Percentiles rank a stretch among this genome's conserved stretches.
These are phyloP conservation scores for Suhomyces atakaporum DNA, from an alignment of 1,139 yeast species.

Conservation along the genomic window DNA sequence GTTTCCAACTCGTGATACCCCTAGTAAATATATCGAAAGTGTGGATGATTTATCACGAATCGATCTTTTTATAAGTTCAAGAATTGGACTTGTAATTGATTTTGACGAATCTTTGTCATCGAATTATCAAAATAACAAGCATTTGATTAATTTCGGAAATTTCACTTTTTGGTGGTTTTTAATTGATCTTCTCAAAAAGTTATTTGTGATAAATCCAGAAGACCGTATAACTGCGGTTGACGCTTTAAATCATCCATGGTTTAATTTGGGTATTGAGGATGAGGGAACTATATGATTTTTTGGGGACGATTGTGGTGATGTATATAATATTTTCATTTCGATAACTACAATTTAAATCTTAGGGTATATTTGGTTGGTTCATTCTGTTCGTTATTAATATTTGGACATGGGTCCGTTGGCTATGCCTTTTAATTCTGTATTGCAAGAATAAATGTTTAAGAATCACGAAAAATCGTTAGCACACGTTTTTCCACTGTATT, in stretches of 20 bases:
- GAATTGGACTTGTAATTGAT: slow-evolving; percentile 45
- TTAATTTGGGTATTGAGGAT: slow-evolving; percentile 71
- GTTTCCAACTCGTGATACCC: slow-evolving; percentile 40
- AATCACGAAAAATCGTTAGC: too few species aligned
- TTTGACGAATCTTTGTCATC: slow-evolving; percentile 42
- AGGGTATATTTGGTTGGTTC: slow-evolving; percentile 2
- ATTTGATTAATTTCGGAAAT: slow-evolving; percentile 47
- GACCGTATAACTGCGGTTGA: slow-evolving; percentile 66
- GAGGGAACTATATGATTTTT: slow-evolving; percentile 53
- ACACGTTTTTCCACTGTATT: too few species aligned
- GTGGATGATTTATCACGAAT: slow-evolving; percentile 56
- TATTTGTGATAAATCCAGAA: slow-evolving; percentile 65
- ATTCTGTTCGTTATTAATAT: slow-evolving; percentile 6
- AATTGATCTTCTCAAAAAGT: slow-evolving; percentile 61
- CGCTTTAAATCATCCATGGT: slow-evolving; percentile 78
- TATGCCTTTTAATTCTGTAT: slow-evolving; percentile 1
- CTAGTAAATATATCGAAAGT: slow-evolving; percentile 50
- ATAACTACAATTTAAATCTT: slow-evolving; percentile 1
- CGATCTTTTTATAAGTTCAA: slow-evolving; percentile 46
- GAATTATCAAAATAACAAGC: slow-evolving; percentile 45
- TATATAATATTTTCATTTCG: slow-evolving; percentile 9
- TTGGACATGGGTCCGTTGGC: slow-evolving; percentile 1
- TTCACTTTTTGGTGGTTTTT: slow-evolving; percentile 79
- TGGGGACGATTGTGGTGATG: slow-evolving; percentile 1
- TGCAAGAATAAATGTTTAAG: slow-evolving; percentile 1